phyloP scores from a whole-genome alignment of 2,329 filamentous ascomycete genomes.

The Claviceps arundinis region DNA sequence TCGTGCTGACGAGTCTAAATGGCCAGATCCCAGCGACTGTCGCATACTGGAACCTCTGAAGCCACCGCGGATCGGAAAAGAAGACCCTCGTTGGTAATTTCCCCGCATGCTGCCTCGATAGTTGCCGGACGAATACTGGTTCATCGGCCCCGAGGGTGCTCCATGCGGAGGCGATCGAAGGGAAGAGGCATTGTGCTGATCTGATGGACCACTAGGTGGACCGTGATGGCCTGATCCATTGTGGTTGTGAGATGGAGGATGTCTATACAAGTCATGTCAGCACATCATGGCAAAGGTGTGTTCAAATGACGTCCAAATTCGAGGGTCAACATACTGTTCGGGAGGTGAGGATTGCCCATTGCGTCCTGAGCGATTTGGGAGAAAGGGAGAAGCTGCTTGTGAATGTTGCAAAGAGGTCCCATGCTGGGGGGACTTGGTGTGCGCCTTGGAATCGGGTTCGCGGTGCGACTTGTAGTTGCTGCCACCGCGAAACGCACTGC shows the following conservation, averaged over 20 bases:
- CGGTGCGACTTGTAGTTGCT: constrained; percentile 26
- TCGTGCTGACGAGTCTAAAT: constrained; percentile 11
- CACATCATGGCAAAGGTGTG: background rate
- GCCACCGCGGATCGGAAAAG: constrained; percentile 41
- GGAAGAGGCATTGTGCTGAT: constrained; percentile 37
- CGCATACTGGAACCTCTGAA: constrained; percentile 44
- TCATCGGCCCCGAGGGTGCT: constrained; percentile 42
- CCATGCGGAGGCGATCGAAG: constrained; percentile 39
- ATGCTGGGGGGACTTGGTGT: constrained; percentile 30
- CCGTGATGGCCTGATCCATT: constrained; percentile 35
- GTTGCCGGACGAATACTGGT: constrained; percentile 34
- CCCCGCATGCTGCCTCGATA: constrained; percentile 19
- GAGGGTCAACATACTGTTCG: constrained; percentile 24
- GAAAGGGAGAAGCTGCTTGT: constrained; percentile 30
- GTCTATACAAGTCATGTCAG: constrained; percentile 21
- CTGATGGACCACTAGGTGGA: constrained; percentile 38
- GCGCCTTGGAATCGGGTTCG: constrained; percentile 22
- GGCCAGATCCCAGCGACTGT: constrained; percentile 55
- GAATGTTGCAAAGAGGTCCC: constrained; percentile 31
- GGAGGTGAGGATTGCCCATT: constrained; percentile 23
- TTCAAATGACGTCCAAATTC: background rate
- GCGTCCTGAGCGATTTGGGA: constrained; percentile 25
- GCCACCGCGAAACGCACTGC: constrained; percentile 29
- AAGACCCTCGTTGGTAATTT: constrained; percentile 36
- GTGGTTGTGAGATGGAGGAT: constrained; percentile 45